Evolutionary conservation across 176 grass and related monocot species (phyloP).

Genomic region (Panicum miliaceum): DNA sequence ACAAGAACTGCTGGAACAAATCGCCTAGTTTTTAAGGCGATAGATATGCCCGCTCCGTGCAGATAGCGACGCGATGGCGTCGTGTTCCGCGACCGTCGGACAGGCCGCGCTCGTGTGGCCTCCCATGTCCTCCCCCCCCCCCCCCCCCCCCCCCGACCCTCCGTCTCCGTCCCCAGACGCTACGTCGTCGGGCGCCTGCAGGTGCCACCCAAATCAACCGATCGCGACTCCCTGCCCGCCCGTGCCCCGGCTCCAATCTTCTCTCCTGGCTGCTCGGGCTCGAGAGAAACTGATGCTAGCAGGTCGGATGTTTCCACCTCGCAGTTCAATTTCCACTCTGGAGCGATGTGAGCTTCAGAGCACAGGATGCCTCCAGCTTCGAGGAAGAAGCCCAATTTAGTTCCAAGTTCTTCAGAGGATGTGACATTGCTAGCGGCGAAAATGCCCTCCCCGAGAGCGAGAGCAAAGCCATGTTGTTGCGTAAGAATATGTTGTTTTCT

Average conservation of each 20-base stretch:
- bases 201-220: not conserved
- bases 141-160: not conserved
- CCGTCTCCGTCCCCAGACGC: conserved; percentile 6
- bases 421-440: not conserved
- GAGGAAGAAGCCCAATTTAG: not conserved
- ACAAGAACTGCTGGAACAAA: not conserved
- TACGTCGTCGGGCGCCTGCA: not conserved
- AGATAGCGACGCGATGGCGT: conserved; percentile 75
- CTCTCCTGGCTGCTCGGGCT: not conserved
- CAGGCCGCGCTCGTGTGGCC: conserved; percentile 54
- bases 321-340: not conserved
- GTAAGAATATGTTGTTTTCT: not conserved
- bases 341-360: not conserved
- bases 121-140: conserved; percentile 33
- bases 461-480: not conserved
- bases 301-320: not conserved
- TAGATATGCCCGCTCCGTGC: not conserved
- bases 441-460: not conserved
- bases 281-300: too few species aligned
- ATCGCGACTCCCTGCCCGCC: not conserved
- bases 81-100: conserved; percentile 65
- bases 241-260: not conserved
- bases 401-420: not conserved
- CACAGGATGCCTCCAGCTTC: not conserved
- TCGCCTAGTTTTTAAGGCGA: not conserved